Evolutionary conservation across 1,284 basidiomycete species (phyloP).

Genomic region (Boletus subluridellus): DNA sequence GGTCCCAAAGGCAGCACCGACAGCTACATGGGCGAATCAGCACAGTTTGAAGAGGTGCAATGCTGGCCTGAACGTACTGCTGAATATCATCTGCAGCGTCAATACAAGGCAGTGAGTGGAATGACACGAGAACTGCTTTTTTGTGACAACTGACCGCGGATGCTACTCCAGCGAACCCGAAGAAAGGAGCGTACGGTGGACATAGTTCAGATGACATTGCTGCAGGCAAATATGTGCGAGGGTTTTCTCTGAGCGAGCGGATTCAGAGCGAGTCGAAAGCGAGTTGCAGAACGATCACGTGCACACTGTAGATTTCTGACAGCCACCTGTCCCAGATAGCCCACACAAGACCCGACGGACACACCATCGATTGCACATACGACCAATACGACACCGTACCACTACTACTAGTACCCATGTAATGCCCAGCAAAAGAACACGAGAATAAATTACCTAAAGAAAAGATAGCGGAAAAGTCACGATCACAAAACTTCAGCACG

Average conservation of each 20-base stretch:
- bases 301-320: background rate
- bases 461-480: background rate
- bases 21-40: conserved; percentile 46
- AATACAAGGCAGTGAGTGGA: conserved; percentile 13
- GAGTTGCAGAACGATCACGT: conserved; percentile 14
- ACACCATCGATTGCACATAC: background rate
- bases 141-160: conserved; percentile 60
- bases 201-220: conserved; percentile 54
- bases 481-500: background rate
- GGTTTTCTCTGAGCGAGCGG: background rate
- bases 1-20: conserved; percentile 96
- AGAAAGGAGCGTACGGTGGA: conserved; percentile 82
- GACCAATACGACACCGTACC: background rate
- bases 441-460: background rate
- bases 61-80: conserved; percentile 55
- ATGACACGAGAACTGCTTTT: background rate
- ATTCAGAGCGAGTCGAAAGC: background rate
- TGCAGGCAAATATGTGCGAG: background rate
- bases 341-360: background rate
- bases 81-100: conserved; percentile 72
- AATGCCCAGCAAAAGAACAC: background rate
- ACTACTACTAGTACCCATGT: background rate
- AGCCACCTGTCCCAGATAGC: background rate
- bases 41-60: background rate
- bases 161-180: conserved; percentile 80